phyloP scores from a whole-genome alignment of 805 yeast species.

The Cyberlindnera euphorbiiphila region DNA sequence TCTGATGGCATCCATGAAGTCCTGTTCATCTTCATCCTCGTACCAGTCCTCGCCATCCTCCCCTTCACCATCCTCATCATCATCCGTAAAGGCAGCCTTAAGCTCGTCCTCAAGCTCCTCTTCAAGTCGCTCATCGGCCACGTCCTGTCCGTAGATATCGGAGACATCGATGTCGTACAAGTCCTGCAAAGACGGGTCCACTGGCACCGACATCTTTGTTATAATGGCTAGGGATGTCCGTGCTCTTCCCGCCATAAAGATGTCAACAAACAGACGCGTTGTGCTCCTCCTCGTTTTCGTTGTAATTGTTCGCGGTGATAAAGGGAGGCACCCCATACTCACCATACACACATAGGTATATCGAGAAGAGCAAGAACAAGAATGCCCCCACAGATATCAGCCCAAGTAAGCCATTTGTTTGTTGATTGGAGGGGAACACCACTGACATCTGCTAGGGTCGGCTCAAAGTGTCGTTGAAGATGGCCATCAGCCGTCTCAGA shows the following conservation, averaged over 20 bases:
- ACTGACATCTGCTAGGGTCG: slow-evolving; percentile 22
- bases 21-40: slow-evolving; percentile 39
- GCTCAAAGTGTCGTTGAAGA: slow-evolving; percentile 39
- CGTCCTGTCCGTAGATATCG: slow-evolving; percentile 18
- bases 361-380: too few relatives aligned
- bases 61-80: too few relatives aligned
- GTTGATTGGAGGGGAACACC: background rate
- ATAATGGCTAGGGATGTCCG: too few relatives aligned
- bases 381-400: slow-evolving; percentile 29
- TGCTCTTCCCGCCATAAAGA: too few relatives aligned
- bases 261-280: background rate
- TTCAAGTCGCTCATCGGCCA: background rate
- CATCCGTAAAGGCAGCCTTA: slow-evolving; percentile 35
- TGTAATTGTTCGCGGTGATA: too few relatives aligned
- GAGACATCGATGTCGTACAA: slow-evolving; percentile 31
- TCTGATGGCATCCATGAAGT: slow-evolving; percentile 59
- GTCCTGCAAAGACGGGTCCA: slow-evolving; percentile 13
- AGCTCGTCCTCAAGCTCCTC: slow-evolving; percentile 28
- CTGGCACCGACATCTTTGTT: slow-evolving; percentile 10
- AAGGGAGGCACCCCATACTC: too few relatives aligned
- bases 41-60: slow-evolving; percentile 33
- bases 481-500: slow-evolving; percentile 66
- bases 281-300: too few relatives aligned
- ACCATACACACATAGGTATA: too few relatives aligned
- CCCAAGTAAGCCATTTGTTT: slow-evolving; percentile 25